Conservation (phyloP, 1,139 yeast genomes). For the Pichia norvegensis region DNA sequence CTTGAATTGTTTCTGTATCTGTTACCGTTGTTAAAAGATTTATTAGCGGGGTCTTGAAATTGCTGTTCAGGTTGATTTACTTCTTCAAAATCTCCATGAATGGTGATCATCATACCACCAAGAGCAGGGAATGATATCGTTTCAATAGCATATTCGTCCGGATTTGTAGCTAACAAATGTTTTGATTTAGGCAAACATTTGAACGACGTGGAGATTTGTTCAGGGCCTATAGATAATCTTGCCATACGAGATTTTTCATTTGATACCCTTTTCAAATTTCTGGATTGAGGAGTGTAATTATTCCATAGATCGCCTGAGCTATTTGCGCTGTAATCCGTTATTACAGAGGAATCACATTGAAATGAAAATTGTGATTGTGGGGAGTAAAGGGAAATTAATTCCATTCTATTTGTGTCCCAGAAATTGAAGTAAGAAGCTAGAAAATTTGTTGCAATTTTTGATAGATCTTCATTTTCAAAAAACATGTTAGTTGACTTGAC, state of each 20-base stretch:
- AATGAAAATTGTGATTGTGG: conserved; percentile 79
- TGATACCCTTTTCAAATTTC: conserved; percentile 68
- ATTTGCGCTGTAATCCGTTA: conserved; percentile 18
- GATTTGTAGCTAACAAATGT: conserved; percentile 58
- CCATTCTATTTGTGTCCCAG: conserved; percentile 77
- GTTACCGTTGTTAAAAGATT: not conserved
- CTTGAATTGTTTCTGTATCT: conserved; percentile 15
- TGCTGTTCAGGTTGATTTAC: conserved; percentile 28
- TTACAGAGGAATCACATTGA: conserved; percentile 45
- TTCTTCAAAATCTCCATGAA: conserved; percentile 85
- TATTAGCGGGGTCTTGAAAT: conserved; percentile 12
- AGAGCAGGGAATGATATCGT: conserved; percentile 65
- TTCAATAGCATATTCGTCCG: conserved; percentile 69
- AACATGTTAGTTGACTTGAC: conserved; percentile 48
- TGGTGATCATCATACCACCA: conserved; percentile 63
- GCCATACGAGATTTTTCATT: conserved; percentile 46
- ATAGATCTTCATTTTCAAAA: conserved; percentile 74
- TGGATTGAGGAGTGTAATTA: conserved; percentile 58
- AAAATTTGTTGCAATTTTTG: conserved; percentile 64
- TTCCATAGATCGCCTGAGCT: conserved; percentile 42
- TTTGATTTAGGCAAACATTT: conserved; percentile 64
- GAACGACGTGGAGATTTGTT: conserved; percentile 54
- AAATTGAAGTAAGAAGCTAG: conserved; percentile 63
- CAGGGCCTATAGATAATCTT: conserved; percentile 66
- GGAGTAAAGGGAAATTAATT: conserved; percentile 66